phyloP scores from a whole-genome alignment of 2,329 filamentous ascomycete genomes.

The Leptographium wingfieldii region DNA sequence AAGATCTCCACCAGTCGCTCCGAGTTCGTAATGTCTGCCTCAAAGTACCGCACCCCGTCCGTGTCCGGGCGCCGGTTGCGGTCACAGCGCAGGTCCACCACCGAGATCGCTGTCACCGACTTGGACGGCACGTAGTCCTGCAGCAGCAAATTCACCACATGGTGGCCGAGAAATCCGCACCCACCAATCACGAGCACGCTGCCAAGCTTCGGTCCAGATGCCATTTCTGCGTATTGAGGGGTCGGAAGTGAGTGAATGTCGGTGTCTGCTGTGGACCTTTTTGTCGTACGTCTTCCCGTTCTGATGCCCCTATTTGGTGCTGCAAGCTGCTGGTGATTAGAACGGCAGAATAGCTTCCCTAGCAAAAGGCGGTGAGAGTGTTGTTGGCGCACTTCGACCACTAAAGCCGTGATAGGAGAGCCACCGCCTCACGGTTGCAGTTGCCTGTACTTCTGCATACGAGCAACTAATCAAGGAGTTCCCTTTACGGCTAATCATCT shows the following conservation, averaged over 20 bases:
- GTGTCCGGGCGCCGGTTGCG: slow-evolving; percentile 50
- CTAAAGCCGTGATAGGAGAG: neutral
- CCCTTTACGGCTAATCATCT: neutral
- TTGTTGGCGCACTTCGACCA: neutral
- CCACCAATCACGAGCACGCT: slow-evolving; percentile 69
- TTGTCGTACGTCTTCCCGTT: neutral
- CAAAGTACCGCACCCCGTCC: slow-evolving; percentile 51
- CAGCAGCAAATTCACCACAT: slow-evolving; percentile 64
- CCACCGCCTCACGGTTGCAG: neutral
- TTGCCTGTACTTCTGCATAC: neutral
- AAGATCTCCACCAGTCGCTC: slow-evolving; percentile 51
- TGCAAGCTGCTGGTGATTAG: neutral
- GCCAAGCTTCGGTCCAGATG: slow-evolving; percentile 34
- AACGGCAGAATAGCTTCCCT: neutral
- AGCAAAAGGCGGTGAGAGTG: neutral
- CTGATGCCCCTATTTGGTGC: neutral
- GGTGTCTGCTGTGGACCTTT: neutral
- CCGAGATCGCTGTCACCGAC: slow-evolving; percentile 42
- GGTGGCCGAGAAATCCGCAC: slow-evolving; percentile 74
- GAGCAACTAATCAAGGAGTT: too few species aligned
- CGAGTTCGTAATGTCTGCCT: slow-evolving; percentile 64
- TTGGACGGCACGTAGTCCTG: slow-evolving; percentile 35
- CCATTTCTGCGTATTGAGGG: slow-evolving; percentile 19
- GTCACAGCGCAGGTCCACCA: slow-evolving; percentile 59
- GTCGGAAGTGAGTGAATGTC: neutral